phyloP scores from a whole-genome alignment of 2,329 filamentous ascomycete species.

The Arthroderma sp. region DNA sequence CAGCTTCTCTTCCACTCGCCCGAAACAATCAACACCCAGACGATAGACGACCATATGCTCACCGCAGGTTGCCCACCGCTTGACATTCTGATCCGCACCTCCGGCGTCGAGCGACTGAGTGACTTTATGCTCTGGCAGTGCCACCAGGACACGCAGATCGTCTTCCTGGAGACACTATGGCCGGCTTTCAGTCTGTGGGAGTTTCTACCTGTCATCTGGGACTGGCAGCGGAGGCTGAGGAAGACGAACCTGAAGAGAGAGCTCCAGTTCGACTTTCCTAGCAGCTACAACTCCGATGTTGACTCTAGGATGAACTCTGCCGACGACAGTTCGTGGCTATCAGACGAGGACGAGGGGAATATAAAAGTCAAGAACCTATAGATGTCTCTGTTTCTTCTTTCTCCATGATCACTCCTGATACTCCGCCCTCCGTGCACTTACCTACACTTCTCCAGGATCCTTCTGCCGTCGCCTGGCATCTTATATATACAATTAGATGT shows the following conservation, averaged over 20 bases:
- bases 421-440: not conserved
- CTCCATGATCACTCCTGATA: not conserved
- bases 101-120: conserved; percentile 80
- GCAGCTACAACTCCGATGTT: not conserved
- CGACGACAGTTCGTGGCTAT: not conserved
- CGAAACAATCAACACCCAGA: conserved; percentile 74
- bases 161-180: conserved; percentile 87
- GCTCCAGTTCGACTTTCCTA: not conserved
- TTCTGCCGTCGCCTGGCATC: not conserved
- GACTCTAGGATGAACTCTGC: not conserved
- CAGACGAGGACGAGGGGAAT: not conserved
- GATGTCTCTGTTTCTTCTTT: not conserved
- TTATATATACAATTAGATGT: not conserved
- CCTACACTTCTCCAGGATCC: not conserved
- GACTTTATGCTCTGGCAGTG: conserved; percentile 99
- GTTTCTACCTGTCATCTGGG: conserved; percentile 80
- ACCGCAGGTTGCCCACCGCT: conserved; percentile 75
- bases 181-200: conserved; percentile 91
- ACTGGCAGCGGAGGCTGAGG: conserved; percentile 66
- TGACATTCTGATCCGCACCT: conserved; percentile 83
- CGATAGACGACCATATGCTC: conserved; percentile 74
- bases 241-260: conserved; percentile 21
- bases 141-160: conserved; percentile 81
- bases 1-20: conserved; percentile 52
- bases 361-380: not conserved